Evolutionary conservation across 345 rosid genomes (phyloP), one percentile per base, ranked within the genome.

Genomic region (Bruguiera parviflora): DNA sequence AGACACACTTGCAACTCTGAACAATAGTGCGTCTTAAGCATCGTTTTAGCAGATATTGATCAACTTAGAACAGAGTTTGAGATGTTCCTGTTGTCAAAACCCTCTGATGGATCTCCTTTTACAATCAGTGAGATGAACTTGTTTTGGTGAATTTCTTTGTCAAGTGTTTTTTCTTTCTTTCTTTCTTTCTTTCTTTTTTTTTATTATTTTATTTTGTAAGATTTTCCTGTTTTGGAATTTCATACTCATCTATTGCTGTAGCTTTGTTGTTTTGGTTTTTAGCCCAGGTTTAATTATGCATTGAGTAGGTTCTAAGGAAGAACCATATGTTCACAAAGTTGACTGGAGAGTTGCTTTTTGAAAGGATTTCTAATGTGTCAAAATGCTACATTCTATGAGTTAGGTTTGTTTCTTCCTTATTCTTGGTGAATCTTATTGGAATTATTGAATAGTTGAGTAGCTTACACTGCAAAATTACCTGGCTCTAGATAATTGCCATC

Each of bases 221-320:
- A 66, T 65, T 69, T 8, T n/a, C 53, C 58, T 31, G 28, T 56
- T 37, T 65, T 63, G 53, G 64, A 63, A 27, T 53, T 66, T 33
- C 65, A 53, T 32, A 24, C 63, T 80, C 62, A 66, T 53, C 46
- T 66, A 58, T 64, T 69, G 29, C 51, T 69, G 37, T 77, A 73
- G 76, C 59, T 70, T 55, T 71, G 47, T 77, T 69, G 72, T 63
- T 70, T 59, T 63, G 67, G 49, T 76, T 64, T 67, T 60, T 75
- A 64, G 78, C 58, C 49, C 55, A 69, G 68, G 76, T 61, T 68
- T 71, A 29, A 22, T 68, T 35, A 39, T 56, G 59, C 59, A 56
- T 21, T 56, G 19, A 62, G 56, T 63, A 51, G 66, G 71, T 56
- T 72, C 57, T 66, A 73, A 68, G 73, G 83, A 79, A 64, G 56